phyloP scores from a whole-genome alignment of 768 basidiomycete genomes.

The Calocybe gangraenosa region DNA sequence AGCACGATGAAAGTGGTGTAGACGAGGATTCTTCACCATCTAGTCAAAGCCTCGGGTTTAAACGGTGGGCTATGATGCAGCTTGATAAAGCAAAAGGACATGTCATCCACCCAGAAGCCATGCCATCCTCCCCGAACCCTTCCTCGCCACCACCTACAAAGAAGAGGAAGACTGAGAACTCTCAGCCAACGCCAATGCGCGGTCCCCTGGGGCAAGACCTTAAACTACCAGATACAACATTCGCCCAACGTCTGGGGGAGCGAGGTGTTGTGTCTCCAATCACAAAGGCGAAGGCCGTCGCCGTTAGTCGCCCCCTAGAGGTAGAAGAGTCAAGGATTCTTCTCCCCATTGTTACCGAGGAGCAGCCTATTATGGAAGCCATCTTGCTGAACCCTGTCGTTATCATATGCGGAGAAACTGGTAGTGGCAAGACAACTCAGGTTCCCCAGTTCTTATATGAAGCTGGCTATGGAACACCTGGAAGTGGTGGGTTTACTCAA shows the following conservation, averaged over 20 bases:
- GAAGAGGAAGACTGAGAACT: constrained; percentile 35
- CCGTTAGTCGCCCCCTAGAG: constrained; percentile 60
- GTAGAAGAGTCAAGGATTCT: constrained; percentile 74
- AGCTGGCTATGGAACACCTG: constrained; percentile 84
- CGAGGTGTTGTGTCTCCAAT: constrained; percentile 11
- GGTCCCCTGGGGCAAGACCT: constrained; percentile 81
- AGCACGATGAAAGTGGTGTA: constrained; percentile 13
- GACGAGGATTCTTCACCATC: constrained; percentile 23
- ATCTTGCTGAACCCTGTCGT: constrained; percentile 84
- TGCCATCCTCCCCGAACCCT: constrained; percentile 9
- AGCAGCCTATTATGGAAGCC: constrained; percentile 92
- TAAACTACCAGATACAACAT: constrained; percentile 59
- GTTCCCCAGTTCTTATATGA: constrained; percentile 98
- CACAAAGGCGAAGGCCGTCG: constrained; percentile 37
- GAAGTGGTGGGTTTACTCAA: constrained; percentile 59
- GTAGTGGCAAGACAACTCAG: constrained; percentile 98
- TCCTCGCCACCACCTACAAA: constrained; percentile 39
- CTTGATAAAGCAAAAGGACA: constrained; percentile 47
- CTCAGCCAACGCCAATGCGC: constrained; percentile 41
- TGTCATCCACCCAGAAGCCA: constrained; percentile 17
- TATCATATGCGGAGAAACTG: constrained; percentile 88
- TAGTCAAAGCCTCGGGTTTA: constrained; percentile 60
- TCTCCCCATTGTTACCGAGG: constrained; percentile 88
- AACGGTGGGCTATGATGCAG: constrained; percentile 86
- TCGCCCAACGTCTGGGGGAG: constrained; percentile 46